Evolutionary conservation across 371 early-diverging fungal genomes (phyloP), one percentile per base, ranked within the genome.

Genomic region (Mucor sp.): DNA sequence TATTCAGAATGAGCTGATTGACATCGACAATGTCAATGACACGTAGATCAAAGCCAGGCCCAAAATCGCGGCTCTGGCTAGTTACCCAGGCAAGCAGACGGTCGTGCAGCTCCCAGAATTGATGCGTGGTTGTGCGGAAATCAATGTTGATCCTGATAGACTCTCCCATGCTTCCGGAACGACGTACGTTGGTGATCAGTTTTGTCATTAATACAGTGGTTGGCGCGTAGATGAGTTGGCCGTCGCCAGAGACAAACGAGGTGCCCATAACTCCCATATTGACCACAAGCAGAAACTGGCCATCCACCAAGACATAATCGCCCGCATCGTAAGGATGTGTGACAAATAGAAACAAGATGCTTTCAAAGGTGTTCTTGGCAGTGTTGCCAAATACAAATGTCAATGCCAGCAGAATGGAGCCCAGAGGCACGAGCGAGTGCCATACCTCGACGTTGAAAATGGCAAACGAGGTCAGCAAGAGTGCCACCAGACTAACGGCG

Each of bases 211-310:
- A 74, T 23, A 78, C 65, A 21, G 74, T 82, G 67, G 94, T 94
- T n/a, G 95, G 92, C n/a, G 85, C 88, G 67, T 90, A 86, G 7
- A 91, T 84, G 28, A 81, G 79, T 25, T 89, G 87, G 43, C 95
- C 95, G 70, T 95, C 92, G 8, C 79, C 77, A 11, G 81, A 83
- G 68, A 80, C 75, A 68, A 90, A 86, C 48, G 87, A 82, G 0
- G 93, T 93, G 64, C 84, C 87, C 73, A 90, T 84, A 30, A 91
- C 74, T 11, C 87, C 87, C 53, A 95, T 81, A 62, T 94, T 91
- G 33, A 82, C 78, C 6, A 95, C 95, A 28, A 84, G 82, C 68
- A 89, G 76, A 39, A 68, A 85, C 21, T 80, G 80, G 6, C 80
- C 81, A 57, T 89, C 93, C 32, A 95, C 84, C 12, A 82, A 68